A percentile compares a stretch with the other conserved stretches of the same genome.
Conservation (phyloP, 2,329 filamentous ascomycete species). For the Pseudogymnoascus sp. region DNA sequence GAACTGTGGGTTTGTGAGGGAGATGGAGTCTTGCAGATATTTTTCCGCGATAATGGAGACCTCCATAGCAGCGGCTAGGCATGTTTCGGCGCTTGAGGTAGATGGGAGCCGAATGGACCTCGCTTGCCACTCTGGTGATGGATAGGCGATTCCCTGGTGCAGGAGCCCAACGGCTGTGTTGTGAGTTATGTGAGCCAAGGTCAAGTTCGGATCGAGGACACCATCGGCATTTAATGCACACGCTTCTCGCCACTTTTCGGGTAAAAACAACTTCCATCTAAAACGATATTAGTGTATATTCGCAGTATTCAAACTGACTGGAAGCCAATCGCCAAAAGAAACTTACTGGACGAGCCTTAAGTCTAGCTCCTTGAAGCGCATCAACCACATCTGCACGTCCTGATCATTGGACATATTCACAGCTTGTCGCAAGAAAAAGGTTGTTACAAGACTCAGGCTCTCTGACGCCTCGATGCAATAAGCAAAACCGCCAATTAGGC, state of each 20-base stretch:
- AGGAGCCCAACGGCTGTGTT: slow-evolving; percentile 25
- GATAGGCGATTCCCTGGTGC: slow-evolving; percentile 28
- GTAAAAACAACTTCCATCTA: slow-evolving; percentile 28
- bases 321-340: background rate
- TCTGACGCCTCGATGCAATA: slow-evolving; percentile 30
- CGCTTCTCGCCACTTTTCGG: slow-evolving; percentile 27
- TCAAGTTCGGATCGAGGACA: slow-evolving; percentile 27
- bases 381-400: slow-evolving; percentile 30
- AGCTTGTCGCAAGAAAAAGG: slow-evolving; percentile 31
- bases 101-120: slow-evolving; percentile 21
- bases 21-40: slow-evolving; percentile 22
- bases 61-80: slow-evolving; percentile 23
- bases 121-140: slow-evolving; percentile 25
- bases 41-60: slow-evolving; percentile 23
- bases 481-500: slow-evolving; percentile 29
- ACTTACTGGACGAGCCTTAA: slow-evolving; percentile 25
- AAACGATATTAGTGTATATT: background rate
- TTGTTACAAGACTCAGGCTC: slow-evolving; percentile 29
- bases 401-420: slow-evolving; percentile 25
- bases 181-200: slow-evolving; percentile 26
- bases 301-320: background rate
- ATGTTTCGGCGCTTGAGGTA: slow-evolving; percentile 22
- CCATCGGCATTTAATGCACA: slow-evolving; percentile 32
- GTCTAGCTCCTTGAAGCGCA: slow-evolving; percentile 28
- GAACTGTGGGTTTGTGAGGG: slow-evolving; percentile 30